These are phyloP conservation scores for Phytophthora constricta DNA, from an alignment of 352 stramenopile genomes.

Conservation along the genomic window DNA sequence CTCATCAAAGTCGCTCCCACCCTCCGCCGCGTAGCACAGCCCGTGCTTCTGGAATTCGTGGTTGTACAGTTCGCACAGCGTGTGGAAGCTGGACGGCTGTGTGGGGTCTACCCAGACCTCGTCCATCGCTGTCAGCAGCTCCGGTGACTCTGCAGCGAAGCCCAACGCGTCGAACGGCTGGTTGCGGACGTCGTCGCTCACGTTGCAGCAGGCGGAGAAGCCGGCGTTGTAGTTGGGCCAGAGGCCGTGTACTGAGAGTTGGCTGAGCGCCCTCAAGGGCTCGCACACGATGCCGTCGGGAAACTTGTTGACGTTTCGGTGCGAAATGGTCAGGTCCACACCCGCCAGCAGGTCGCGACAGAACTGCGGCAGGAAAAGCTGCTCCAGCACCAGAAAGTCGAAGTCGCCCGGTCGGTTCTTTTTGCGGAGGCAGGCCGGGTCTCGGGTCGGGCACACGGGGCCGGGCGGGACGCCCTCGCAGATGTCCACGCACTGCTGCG, in stretches of 20 bases:
- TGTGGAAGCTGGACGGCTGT: conserved; percentile 44
- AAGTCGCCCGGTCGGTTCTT: conserved; percentile 49
- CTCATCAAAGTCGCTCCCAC: conserved; percentile 32
- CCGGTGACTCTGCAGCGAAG: conserved; percentile 33
- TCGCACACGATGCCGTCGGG: conserved; percentile 51
- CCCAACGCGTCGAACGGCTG: conserved; percentile 37
- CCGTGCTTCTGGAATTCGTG: conserved; percentile 91
- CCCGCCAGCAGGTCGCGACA: conserved; percentile 56
- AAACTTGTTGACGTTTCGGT: conserved; percentile 56
- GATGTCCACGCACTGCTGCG: conserved; percentile 54
- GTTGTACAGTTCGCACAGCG: conserved; percentile 85
- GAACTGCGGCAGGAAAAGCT: conserved; percentile 65
- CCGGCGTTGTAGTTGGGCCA: conserved; percentile 58
- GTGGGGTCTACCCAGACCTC: conserved; percentile 53
- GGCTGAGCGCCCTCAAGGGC: conserved; percentile 29
- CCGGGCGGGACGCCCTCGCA: conserved; percentile 25
- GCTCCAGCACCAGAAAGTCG: conserved; percentile 62
- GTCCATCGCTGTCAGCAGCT: conserved; percentile 50
- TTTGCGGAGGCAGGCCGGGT: conserved; percentile 46
- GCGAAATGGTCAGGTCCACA: conserved; percentile 56
- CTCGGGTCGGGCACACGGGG: conserved; percentile 39
- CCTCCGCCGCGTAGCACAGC: conserved; percentile 74
- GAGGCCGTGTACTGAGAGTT: conserved; percentile 59
- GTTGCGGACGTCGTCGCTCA: conserved; percentile 42
- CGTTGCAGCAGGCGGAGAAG: conserved; percentile 55